Conservation (phyloP, 345 rosid genomes). For the Chamaenerion angustifolium region DNA sequence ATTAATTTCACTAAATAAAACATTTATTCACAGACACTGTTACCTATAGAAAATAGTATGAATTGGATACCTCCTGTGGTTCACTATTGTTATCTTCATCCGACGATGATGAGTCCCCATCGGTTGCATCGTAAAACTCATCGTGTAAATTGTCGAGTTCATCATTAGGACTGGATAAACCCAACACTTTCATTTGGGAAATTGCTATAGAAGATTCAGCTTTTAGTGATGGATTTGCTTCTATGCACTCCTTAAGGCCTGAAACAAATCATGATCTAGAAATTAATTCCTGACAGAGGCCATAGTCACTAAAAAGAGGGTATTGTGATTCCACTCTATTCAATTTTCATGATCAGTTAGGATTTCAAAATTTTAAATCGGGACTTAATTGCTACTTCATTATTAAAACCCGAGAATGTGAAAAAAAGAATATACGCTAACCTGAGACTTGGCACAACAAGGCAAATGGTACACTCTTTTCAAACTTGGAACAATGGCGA, state of each 20-base stretch:
- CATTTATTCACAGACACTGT: too few relatives aligned
- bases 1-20: slow-evolving; percentile 1
- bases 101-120: slow-evolving; percentile 54
- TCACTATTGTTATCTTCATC: slow-evolving; percentile 52
- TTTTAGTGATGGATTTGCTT: slow-evolving; percentile 77
- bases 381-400: not conserved
- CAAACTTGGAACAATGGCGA: slow-evolving; percentile 62
- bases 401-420: not conserved
- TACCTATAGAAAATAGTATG: slow-evolving; percentile 2
- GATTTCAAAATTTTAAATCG: too few relatives aligned
- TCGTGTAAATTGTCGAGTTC: slow-evolving; percentile 56
- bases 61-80: slow-evolving; percentile 28
- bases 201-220: slow-evolving; percentile 34
- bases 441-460: slow-evolving; percentile 84
- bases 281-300: too few relatives aligned
- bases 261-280: slow-evolving; percentile 17
- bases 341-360: too few relatives aligned
- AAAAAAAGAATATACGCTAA: slow-evolving; percentile 2
- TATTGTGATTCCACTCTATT: too few relatives aligned
- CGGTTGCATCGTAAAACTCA: slow-evolving; percentile 87
- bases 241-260: slow-evolving; percentile 89
- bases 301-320: too few relatives aligned
- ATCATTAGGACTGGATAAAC: slow-evolving; percentile 22
- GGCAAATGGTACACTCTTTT: slow-evolving; percentile 64
- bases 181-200: slow-evolving; percentile 40